phyloP scores from a whole-genome alignment of 345 rosid genomes.

The Iberis pinnata region DNA sequence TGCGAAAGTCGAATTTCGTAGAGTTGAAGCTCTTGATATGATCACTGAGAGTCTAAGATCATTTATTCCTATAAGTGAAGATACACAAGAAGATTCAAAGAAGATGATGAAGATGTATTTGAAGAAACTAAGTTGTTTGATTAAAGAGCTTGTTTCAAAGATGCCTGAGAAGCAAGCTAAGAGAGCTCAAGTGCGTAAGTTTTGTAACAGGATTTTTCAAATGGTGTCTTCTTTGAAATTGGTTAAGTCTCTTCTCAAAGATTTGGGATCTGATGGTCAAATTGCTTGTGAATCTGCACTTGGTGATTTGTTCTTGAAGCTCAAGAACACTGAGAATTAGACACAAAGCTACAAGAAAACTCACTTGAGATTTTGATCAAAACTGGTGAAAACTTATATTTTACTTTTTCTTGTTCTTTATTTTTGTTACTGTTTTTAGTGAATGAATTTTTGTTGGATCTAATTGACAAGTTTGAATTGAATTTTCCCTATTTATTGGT shows the following conservation, averaged over 20 bases:
- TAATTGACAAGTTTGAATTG: no score
- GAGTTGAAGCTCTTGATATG: slow-evolving; percentile 69
- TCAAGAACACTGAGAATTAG: slow-evolving; percentile 39
- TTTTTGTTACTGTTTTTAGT: no score
- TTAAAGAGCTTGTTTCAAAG: slow-evolving; percentile 47
- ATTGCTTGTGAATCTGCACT: slow-evolving; percentile 62
- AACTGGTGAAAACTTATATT: slow-evolving; percentile 9
- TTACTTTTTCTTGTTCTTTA: neutral
- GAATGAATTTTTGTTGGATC: no score
- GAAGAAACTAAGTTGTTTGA: slow-evolving; percentile 42
- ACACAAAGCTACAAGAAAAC: slow-evolving; percentile 1
- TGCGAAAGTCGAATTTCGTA: slow-evolving; percentile 66
- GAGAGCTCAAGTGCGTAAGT: slow-evolving; percentile 63
- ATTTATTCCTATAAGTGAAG: slow-evolving; percentile 34
- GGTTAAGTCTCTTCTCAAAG: slow-evolving; percentile 51
- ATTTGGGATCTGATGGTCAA: slow-evolving; percentile 42
- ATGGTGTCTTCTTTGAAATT: slow-evolving; percentile 42
- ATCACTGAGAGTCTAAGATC: slow-evolving; percentile 60
- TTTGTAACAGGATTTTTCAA: slow-evolving; percentile 57
- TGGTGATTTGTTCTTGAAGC: slow-evolving; percentile 46
- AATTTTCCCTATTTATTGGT: no score
- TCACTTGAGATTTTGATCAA: slow-evolving; percentile 2
- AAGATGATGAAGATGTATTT: slow-evolving; percentile 45
- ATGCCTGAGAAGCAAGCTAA: slow-evolving; percentile 67
- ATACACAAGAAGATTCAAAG: slow-evolving; percentile 40